Evolutionary conservation across 768 basidiomycete genomes (phyloP).

Genomic region (Suillus sp.): DNA sequence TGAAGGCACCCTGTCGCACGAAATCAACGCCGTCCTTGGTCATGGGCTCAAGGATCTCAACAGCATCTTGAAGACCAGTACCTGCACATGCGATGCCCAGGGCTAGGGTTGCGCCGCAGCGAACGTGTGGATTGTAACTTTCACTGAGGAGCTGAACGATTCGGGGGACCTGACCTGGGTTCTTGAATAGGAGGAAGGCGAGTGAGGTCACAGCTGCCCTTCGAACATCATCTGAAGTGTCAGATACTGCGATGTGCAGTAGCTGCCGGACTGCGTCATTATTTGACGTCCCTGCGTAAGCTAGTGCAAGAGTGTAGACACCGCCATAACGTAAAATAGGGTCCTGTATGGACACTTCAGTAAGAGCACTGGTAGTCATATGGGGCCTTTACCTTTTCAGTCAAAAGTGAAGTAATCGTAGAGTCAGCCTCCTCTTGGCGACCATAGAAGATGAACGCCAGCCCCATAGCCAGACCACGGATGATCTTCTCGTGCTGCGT

Average conservation of each 20-base stretch:
- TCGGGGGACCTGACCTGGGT: conserved; percentile 92
- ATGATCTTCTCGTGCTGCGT: conserved; percentile 99
- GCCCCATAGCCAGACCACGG: conserved; percentile 88
- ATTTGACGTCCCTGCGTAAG: conserved; percentile 95
- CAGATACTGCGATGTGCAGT: conserved; percentile 95
- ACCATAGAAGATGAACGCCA: conserved; percentile 91
- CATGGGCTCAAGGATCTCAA: conserved; percentile 97
- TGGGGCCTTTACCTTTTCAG: conserved; percentile 71
- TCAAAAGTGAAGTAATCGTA: conserved; percentile 74
- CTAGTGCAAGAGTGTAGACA: conserved; percentile 94
- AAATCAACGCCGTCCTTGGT: conserved; percentile 98
- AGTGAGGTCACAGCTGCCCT: conserved; percentile 95
- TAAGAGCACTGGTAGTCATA: conserved; percentile 2
- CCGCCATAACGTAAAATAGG: conserved; percentile 97
- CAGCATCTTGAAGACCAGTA: conserved; percentile 88
- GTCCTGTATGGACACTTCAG: conserved; percentile 56
- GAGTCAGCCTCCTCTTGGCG: conserved; percentile 89
- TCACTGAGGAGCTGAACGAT: conserved; percentile 97
- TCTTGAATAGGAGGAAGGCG: conserved; percentile 96
- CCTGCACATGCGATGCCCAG: conserved; percentile 97
- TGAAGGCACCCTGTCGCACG: conserved; percentile 95
- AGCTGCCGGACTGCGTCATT: conserved; percentile 91
- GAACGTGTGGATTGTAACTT: conserved; percentile 98
- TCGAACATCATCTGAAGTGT: conserved; percentile 96
- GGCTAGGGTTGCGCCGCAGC: conserved; percentile 95